Conservation (phyloP, 352 stramenopile species). For the Phytophthora hibernalis region DNA sequence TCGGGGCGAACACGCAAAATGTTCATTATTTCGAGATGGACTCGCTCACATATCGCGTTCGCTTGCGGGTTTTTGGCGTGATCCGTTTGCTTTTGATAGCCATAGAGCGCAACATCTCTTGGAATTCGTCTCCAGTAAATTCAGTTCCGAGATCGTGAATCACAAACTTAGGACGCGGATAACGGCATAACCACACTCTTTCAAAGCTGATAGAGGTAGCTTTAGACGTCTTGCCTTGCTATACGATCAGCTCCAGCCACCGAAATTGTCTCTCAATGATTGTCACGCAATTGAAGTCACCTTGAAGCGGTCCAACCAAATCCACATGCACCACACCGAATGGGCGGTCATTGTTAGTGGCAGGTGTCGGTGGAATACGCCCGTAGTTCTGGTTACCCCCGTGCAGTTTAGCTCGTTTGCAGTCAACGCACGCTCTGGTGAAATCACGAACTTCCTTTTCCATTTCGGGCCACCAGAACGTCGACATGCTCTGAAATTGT, state of each 20-base stretch:
- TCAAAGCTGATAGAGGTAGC: not conserved
- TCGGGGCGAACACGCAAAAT: not conserved
- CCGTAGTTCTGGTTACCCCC: not conserved
- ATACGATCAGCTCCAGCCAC: not conserved
- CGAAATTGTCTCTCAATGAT: conserved; percentile 2
- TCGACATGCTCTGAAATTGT: not conserved
- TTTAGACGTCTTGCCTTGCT: not conserved
- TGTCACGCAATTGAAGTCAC: conserved; percentile 7
- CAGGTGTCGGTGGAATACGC: not conserved
- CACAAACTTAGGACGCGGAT: not conserved
- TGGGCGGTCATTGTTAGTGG: not conserved
- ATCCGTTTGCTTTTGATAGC: not conserved
- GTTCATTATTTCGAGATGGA: not conserved
- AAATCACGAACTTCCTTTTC: not conserved
- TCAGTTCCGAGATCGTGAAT: not conserved
- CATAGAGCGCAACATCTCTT: not conserved
- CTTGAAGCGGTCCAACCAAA: not conserved
- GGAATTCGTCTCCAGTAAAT: not conserved
- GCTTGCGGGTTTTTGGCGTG: not conserved
- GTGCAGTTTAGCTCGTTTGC: not conserved
- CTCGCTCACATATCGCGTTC: not conserved
- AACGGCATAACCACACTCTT: not conserved
- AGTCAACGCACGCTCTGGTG: not conserved
- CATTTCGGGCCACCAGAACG: conserved; percentile 21
- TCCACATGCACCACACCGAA: conserved; percentile 2